Conservation (phyloP, 1,284 basidiomycete genomes). For the Naganishia albida region DNA sequence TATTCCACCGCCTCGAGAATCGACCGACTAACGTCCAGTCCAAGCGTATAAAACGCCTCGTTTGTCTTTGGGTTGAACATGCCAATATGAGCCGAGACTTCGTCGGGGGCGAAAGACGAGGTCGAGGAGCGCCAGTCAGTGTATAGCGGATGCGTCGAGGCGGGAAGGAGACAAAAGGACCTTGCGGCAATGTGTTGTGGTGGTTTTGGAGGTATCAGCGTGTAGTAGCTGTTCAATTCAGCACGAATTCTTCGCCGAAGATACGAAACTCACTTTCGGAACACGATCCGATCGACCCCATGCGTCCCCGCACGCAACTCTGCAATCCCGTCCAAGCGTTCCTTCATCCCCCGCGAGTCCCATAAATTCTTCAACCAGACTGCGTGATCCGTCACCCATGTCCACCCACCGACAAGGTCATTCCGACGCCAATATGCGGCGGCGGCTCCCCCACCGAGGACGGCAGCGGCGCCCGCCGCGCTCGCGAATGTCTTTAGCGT, state of each 20-base stretch:
- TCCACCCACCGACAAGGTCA: constrained; percentile 69
- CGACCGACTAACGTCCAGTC: constrained; percentile 61
- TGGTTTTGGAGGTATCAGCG: constrained; percentile 65
- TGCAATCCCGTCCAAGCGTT: constrained; percentile 66
- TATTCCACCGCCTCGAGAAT: constrained; percentile 48
- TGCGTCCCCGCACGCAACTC: constrained; percentile 58
- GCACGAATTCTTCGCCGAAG: not conserved
- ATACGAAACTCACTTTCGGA: constrained; percentile 65
- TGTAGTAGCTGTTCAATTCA: constrained; percentile 66
- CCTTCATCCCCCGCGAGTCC: constrained; percentile 69
- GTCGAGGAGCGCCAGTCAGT: constrained; percentile 64
- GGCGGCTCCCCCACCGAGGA: constrained; percentile 60
- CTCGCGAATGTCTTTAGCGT: constrained; percentile 43
- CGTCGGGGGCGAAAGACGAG: constrained; percentile 72
- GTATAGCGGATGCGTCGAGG: constrained; percentile 58
- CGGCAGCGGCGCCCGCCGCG: constrained; percentile 71
- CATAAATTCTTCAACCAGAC: constrained; percentile 85
- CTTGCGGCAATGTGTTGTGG: constrained; percentile 61
- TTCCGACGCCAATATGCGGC: constrained; percentile 74
- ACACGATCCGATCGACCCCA: constrained; percentile 72
- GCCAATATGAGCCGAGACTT: constrained; percentile 80
- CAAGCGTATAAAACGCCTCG: constrained; percentile 85
- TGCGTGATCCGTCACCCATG: constrained; percentile 84
- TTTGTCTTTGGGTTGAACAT: constrained; percentile 86
- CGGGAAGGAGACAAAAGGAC: constrained; percentile 76